Base-by-base conservation (phyloP, 2,329 filamentous ascomycete species). In the Davidsoniella australis region DNA sequence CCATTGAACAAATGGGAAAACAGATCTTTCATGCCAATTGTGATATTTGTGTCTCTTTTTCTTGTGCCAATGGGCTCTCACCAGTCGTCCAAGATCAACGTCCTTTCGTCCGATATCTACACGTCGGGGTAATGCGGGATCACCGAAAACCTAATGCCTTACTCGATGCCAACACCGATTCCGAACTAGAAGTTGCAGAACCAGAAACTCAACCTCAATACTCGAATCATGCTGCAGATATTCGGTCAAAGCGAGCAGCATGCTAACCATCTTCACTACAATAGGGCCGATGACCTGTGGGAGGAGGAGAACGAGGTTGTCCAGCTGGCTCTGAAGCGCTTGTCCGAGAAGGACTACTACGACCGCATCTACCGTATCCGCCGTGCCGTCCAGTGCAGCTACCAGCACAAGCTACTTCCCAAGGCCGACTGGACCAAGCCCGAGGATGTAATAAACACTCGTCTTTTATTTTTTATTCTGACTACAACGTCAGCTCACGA, bases 301-400 rank as follows among this genome's bases (percentile, higher is more conserved):
- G 78, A 84, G 64, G 91, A 98, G 69, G 91, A 98, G 72, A 82
- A 76, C 72, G 84, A 91, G 60, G 69, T 73, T 52, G 86, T 94
- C 61, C 82, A 91, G 67, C 76, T 81, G 59, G 91, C 91, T 55
- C 76, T 98, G 62, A 84, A 85, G 76, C 86, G 91, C 65, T 83
- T 98, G 55, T 78, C 84, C 52, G 76, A 85, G 61, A 85, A 93
- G 73, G 85, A 91, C 65, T 76, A 81, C 61, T 96, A 96, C 71
- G 91, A 98, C 72, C 89, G 91, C 66, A 79, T 96, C 65, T 98
- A 87, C 81, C 88, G 91, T 63, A 78, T 98, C 68, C 85, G 91
- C 71, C 81, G 91, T 69, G 89, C 91, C 61, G 80, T 93, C 69
- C 91, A 98, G 70, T 71, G 69, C 66, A 76, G 71, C 60, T 65